These are phyloP conservation scores for Teunomyces kruisii DNA, from an alignment of 805 yeast genomes.

Conservation along the genomic window DNA sequence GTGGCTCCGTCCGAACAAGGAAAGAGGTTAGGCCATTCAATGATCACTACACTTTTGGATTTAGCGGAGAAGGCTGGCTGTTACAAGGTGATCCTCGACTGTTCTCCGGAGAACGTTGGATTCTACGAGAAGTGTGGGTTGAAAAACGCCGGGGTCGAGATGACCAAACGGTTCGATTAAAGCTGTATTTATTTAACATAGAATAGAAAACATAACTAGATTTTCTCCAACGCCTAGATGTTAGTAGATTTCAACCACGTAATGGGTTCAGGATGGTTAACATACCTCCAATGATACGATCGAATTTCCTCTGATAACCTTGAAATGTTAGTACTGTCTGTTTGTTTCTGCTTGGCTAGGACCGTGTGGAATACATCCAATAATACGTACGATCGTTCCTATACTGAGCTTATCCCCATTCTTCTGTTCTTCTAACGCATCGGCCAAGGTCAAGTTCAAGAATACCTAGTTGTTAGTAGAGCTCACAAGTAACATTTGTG, in stretches of 20 bases:
- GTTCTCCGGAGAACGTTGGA: conserved; percentile 75
- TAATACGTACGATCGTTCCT: conserved; percentile 57
- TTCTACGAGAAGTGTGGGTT: conserved; percentile 91
- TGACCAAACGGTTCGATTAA: conserved; percentile 51
- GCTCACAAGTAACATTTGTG: not conserved
- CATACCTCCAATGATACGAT: conserved; percentile 69
- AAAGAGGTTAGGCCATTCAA: conserved; percentile 65
- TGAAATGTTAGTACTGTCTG: conserved; percentile 17
- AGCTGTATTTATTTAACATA: conserved; percentile 10
- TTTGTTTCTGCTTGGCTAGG: not conserved
- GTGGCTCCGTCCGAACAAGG: conserved; percentile 79
- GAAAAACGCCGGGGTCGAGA: conserved; percentile 62
- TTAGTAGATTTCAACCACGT: conserved; percentile 19
- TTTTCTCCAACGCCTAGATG: conserved; percentile 35
- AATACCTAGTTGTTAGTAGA: conserved; percentile 45
- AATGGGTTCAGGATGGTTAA: conserved; percentile 8
- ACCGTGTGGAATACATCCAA: not conserved
- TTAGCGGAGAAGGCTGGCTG: conserved; percentile 65
- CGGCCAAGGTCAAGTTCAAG: conserved; percentile 68
- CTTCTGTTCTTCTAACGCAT: conserved; percentile 60
- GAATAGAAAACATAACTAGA: conserved; percentile 12
- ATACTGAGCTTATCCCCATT: conserved; percentile 53
- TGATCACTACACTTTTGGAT: conserved; percentile 61
- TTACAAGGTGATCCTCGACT: conserved; percentile 87
- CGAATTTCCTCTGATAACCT: conserved; percentile 73